phyloP scores from a whole-genome alignment of 208 protist species.

The Naegleria gruberi region DNA sequence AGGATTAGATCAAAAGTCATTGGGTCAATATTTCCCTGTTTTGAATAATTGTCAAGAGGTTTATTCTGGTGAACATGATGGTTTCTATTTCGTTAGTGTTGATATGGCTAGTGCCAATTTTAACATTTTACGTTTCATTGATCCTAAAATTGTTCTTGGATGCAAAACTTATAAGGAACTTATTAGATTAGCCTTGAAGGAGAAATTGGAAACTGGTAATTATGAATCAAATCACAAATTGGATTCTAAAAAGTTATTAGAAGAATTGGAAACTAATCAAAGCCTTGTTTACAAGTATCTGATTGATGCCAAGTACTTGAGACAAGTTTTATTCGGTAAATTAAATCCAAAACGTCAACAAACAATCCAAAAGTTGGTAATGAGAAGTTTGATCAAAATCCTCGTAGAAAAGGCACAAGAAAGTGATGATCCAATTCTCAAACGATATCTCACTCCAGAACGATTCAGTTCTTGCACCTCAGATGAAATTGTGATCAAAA shows the following conservation, averaged over 20 bases:
- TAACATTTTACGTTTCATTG: background rate
- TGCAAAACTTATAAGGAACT: background rate
- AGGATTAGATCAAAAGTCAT: no score
- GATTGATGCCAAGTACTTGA: background rate
- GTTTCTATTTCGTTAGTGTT: background rate
- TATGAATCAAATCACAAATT: background rate
- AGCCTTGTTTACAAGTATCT: background rate
- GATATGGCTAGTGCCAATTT: slow-evolving; percentile 13
- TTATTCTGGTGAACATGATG: background rate
- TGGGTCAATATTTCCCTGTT: background rate
- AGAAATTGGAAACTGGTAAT: background rate
- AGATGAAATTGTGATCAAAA: background rate
- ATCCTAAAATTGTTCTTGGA: background rate
- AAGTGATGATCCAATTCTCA: background rate
- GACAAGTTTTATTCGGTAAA: slow-evolving; percentile 2
- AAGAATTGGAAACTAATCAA: background rate
- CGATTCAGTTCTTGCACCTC: background rate
- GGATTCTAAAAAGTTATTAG: background rate
- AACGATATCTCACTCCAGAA: background rate
- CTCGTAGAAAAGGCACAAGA: background rate
- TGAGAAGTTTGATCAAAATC: background rate
- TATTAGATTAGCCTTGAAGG: background rate
- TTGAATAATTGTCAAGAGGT: background rate
- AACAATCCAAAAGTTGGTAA: background rate
- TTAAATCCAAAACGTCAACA: slow-evolving; percentile 15